Percentiles rank a stretch among this genome's conserved stretches.
Evolutionary conservation across 129 eudicot species (phyloP).

Genomic region (Pittosporum tobira): DNA sequence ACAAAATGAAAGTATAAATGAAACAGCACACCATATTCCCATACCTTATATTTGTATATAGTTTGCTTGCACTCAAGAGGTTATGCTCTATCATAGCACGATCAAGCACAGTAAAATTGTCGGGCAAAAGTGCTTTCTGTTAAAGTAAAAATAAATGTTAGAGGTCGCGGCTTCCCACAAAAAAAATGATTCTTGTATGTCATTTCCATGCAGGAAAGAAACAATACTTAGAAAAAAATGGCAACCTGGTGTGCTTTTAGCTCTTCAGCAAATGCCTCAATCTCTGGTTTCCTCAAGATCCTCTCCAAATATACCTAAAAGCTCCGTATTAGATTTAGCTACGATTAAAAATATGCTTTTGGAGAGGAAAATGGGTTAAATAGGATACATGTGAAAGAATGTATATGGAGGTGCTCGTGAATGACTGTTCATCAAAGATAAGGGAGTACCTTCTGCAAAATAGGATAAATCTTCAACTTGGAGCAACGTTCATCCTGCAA

Average conservation of each 20-base stretch:
- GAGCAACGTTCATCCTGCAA: constrained; percentile 94
- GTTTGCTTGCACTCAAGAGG: constrained; percentile 98
- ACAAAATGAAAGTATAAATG: background rate
- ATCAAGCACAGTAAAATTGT: constrained; percentile 94
- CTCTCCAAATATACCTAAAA: constrained; percentile 90
- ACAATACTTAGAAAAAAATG: background rate
- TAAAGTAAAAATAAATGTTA: constrained; percentile 6
- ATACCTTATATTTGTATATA: constrained; percentile 95
- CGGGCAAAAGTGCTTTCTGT: constrained; percentile 94
- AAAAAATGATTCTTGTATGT: constrained; percentile 11
- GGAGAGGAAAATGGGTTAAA: background rate
- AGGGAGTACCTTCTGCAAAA: constrained; percentile 78
- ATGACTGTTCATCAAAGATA: background rate
- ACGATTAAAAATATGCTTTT: background rate
- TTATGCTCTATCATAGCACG: constrained; percentile 99
- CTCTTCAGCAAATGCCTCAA: constrained; percentile 97
- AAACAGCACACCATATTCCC: background rate
- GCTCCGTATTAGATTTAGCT: constrained; percentile 3
- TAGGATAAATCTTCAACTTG: constrained; percentile 85
- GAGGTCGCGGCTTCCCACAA: background rate
- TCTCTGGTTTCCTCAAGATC: constrained; percentile 91
- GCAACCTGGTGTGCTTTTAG: constrained; percentile 93
- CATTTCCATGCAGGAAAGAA: background rate
- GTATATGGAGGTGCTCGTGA: background rate
- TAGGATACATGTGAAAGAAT: background rate